A percentile compares a stretch with the other conserved stretches of the same genome.
These are phyloP conservation scores for Aspergillus tamarii DNA, from an alignment of 2,329 filamentous ascomycete species.

Conservation along the genomic window DNA sequence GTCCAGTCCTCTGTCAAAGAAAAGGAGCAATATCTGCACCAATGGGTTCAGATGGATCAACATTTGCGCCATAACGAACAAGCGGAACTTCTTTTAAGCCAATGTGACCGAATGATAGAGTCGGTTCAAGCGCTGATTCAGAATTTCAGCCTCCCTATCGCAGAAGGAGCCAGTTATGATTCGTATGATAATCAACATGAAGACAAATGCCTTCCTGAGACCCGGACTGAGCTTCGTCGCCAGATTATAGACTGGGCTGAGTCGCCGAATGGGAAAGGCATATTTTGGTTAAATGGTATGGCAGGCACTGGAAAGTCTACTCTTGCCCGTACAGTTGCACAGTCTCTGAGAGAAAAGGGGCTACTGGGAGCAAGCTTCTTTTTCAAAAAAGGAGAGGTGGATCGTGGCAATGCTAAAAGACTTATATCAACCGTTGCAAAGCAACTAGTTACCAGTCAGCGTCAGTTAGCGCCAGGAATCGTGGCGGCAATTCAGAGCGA, in stretches of 20 bases:
- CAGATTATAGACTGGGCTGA: constrained; percentile 30
- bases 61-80: too few species aligned
- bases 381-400: constrained; percentile 46
- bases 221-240: constrained; percentile 25
- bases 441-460: constrained; percentile 31
- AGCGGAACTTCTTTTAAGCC: too few species aligned
- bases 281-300: constrained; percentile 43
- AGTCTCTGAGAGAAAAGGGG: constrained; percentile 18
- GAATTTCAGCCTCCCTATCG: too few species aligned
- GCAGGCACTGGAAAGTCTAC: constrained; percentile 37
- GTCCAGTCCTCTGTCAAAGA: too few species aligned
- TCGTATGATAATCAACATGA: constrained; percentile 5
- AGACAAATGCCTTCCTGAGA: constrained; percentile 30
- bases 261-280: constrained; percentile 21
- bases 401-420: constrained; percentile 34
- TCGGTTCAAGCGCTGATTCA: too few species aligned
- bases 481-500: constrained; percentile 24
- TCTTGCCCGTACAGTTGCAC: constrained; percentile 40
- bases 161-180: too few species aligned
- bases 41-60: too few species aligned
- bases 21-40: too few species aligned
- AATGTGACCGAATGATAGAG: too few species aligned
- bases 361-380: constrained; percentile 30
- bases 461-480: constrained; percentile 10
- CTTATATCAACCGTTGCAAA: constrained; percentile 43